phyloP scores from a whole-genome alignment of 805 yeast species.

The Pichia heedii region DNA sequence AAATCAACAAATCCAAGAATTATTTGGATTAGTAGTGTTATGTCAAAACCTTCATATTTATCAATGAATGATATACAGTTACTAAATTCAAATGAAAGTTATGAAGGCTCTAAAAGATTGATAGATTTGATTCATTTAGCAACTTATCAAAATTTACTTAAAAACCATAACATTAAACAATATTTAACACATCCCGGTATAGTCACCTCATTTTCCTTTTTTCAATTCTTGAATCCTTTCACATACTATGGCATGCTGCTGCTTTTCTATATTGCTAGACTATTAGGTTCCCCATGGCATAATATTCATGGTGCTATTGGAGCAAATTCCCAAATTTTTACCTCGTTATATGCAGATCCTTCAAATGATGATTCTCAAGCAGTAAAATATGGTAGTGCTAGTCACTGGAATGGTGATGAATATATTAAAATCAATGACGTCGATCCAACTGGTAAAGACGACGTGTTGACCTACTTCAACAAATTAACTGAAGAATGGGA shows the following conservation, averaged over 20 bases:
- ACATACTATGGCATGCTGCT: constrained; percentile 81
- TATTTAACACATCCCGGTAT: constrained; percentile 92
- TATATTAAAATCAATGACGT: constrained; percentile 47
- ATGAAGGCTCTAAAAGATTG: constrained; percentile 86
- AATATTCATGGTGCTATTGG: constrained; percentile 83
- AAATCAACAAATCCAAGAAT: constrained; percentile 44
- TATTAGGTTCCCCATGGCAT: constrained; percentile 80
- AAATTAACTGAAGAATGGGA: constrained; percentile 61
- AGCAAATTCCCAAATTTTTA: constrained; percentile 77
- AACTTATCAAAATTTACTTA: constrained; percentile 42
- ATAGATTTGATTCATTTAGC: constrained; percentile 78
- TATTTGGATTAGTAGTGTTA: constrained; percentile 79
- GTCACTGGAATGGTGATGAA: constrained; percentile 55
- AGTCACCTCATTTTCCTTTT: constrained; percentile 74
- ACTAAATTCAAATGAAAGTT: constrained; percentile 53
- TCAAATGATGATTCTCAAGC: constrained; percentile 28
- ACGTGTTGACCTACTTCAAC: constrained; percentile 58
- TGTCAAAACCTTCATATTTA: constrained; percentile 68
- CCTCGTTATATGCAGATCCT: constrained; percentile 46
- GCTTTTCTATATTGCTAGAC: constrained; percentile 75
- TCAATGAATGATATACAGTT: constrained; percentile 71
- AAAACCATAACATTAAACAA: constrained; percentile 49
- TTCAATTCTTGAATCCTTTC: constrained; percentile 63
- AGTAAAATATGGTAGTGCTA: constrained; percentile 67
- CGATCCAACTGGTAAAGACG: constrained; percentile 56